Base-by-base conservation (phyloP, 2,329 filamentous ascomycete genomes). In the Lasiodiplodia sp. region DNA sequence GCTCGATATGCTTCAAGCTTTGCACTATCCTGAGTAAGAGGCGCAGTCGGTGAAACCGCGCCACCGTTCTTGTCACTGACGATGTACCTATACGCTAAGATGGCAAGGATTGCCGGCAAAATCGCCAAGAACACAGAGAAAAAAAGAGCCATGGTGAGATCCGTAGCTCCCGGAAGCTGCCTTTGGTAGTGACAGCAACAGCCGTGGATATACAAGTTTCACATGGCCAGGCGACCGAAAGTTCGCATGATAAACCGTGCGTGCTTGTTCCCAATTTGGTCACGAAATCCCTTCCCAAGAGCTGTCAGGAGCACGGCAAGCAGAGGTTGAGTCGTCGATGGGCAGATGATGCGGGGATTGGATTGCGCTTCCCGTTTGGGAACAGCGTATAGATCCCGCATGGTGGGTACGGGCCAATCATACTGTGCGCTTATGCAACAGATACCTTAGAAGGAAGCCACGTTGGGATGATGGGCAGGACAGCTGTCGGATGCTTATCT, bases 1-100 rank as follows among this genome's bases (percentile, higher is more conserved):
- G 60, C 60, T 37, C 47, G 44, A 23, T 52, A 28, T 12, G 60
- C 60, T 49, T 64, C 18, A 64, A 82, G 81, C 69, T 82, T 82
- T 11, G 70, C n/a, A 52, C 8, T 23, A 2, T 52, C 10, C 18
- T n/a, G 28, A 23, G 60, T 0, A 5, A 10, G n/a, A n/a, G 31
- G 44, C 8, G 28, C 34, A 34, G 44, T 25, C 8, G 44, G 31
- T 21, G 16, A 18, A 37, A 23, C 25, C 28, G 16, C 11, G 40
- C 18, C 40, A 12, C n/a, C 28, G 21, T 28, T 18, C 28, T 21
- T 7, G 8, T 37, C 60, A 52, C 47, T 21, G 60, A 28, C 8
- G 28, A 64, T 7, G 37, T 52, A 52, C 37, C 44, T 64, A 52
- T 64, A 64, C 10, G 31, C 44, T 14, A 21, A 37, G 51, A 38